Base-by-base conservation (phyloP, 257 asterid species). In the Lycium barbarum region DNA sequence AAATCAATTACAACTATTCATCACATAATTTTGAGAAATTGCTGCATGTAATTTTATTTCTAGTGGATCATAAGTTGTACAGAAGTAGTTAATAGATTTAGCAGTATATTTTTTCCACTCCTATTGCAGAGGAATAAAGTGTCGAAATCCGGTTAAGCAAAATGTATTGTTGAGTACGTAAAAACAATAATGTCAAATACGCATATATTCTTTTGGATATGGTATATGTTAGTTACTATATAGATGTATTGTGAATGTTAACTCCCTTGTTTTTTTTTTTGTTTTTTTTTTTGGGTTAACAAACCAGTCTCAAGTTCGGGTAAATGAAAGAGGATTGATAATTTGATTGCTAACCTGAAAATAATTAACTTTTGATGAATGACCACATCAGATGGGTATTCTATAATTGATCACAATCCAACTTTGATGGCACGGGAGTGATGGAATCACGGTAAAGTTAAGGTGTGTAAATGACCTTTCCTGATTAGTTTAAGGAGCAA, bases 31-130 rank as follows among this genome's bases (percentile, higher is more conserved):
- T 33, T 35, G 36, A 20, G 65, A 81, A 61, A 81, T 59, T 51
- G 18, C 59, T 80, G 49, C 84, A 62, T 26, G 4, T 18, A 20
- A 40, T 81, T 51, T 13, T 13, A 62, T 58, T 9, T 15, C 78
- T 81, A 14, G 47, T 33, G 73, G 26, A 62, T 81, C 76, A 59
- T 17, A 81, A 51, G 62, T 62, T 81, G 84, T 81, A 81, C 78
- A 81, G 76, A 62, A n/a, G 73, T 40, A 40, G 73, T 62, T 20
- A 13, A 12, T 81, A 62, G 58, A 66, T 76, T 26, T 76, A 51
- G 82, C 63, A 14, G 82, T 76, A 22, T 53, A 51, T 15, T 14
- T 76, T 47, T 76, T 53, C 12, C 80, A 26, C 47, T 53, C 45
- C 61, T 45, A 11, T 17, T 22, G 47, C 65, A 51, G 82, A 76